Conservation (phyloP, 306 rosid genomes). For the Trichosanthes cucumerina region DNA sequence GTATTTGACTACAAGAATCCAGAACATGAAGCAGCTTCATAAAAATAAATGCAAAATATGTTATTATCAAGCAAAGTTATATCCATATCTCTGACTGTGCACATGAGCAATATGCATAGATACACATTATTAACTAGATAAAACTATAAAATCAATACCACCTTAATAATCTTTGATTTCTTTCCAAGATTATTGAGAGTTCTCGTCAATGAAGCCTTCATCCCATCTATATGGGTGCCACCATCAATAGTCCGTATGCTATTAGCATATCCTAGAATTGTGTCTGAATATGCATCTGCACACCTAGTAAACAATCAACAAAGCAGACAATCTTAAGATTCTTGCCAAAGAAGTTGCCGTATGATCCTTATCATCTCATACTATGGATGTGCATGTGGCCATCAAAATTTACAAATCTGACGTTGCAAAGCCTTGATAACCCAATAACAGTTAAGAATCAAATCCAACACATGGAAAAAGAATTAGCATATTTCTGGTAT, state of each 20-base stretch:
- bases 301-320: constrained; percentile 55
- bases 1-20: neutral
- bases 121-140: neutral
- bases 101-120: neutral
- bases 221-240: constrained; percentile 92
- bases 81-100: neutral
- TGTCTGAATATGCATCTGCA: constrained; percentile 94
- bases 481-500: neutral
- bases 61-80: neutral
- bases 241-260: constrained; percentile 95
- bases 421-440: neutral
- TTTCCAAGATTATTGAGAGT: constrained; percentile 76
- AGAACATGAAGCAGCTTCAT: neutral
- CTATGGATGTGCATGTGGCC: neutral
- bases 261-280: constrained; percentile 92
- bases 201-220: constrained; percentile 86
- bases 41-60: neutral
- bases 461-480: neutral
- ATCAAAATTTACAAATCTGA: neutral
- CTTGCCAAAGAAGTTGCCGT: constrained; percentile 4
- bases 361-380: neutral
- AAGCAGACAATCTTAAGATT: constrained; percentile 11
- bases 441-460: neutral
- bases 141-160: constrained; percentile 12
- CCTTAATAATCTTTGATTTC: constrained; percentile 88